Evolutionary conservation across 208 protist genomes (phyloP), one percentile per base, ranked within the genome.

Genomic region (Crithidia sp.): DNA sequence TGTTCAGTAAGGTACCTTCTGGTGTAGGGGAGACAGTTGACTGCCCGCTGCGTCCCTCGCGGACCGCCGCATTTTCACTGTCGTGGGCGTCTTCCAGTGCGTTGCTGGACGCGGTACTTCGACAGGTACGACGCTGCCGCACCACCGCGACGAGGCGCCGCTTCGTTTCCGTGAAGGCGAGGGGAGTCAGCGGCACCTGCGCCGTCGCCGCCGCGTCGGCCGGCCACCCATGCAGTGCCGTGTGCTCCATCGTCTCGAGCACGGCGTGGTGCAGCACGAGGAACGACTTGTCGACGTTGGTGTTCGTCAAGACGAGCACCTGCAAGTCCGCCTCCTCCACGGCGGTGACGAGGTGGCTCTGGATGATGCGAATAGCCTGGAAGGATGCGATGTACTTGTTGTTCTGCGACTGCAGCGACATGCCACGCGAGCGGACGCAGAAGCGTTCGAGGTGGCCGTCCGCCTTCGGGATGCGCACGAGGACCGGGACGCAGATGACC

Each of bases 371-470:
- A 59, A 98, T 98, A 66, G 88, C 83, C 4, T 79, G 68, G 75
- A 98, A 96, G 67, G 95, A 84, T 65, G 81, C 74, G 28, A 97
- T 84, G 71, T 98, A 98, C 60, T 92, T 96, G 81, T 97, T 98
- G 36, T 80, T 71, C 10, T 77, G 52, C 4, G 93, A 82, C 45
- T 91, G 85, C 7, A 98, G 74, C 2, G 88, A 90, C 93, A 98
- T 97, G 75, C 90, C 95, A 39, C 95, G 94, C 17, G 92, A 81
- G 43, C 96, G 87, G 43, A 96, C 85, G 49, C 86, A 91, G 76
- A 98, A 97, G 13, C 96, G 81, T 71, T 96, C 87, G 44, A 87
- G 79, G 74, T 98, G 96, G 62, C 89, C 87, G 40, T 83, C 59
- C 54, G 90, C 88, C 52, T 97, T 96, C 50, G 74, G 83, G 67